These are phyloP conservation scores for Zopfia rhizophila DNA, from an alignment of 2,329 filamentous ascomycete genomes.

Conservation along the genomic window DNA sequence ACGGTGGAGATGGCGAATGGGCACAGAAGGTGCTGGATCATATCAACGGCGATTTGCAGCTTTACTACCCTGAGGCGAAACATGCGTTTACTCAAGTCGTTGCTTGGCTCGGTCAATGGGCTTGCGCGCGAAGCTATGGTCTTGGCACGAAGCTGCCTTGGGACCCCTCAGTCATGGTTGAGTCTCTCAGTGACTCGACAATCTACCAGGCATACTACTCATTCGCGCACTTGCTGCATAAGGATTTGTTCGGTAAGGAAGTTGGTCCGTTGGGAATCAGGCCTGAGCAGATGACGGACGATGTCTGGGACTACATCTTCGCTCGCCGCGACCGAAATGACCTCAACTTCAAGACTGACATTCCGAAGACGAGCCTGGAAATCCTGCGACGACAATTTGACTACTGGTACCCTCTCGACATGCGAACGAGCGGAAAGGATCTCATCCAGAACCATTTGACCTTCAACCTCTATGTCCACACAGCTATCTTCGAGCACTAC, in stretches of 20 bases:
- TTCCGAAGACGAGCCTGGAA: conserved; percentile 77
- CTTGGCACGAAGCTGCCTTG: conserved; percentile 94
- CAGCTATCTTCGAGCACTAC: conserved; percentile 85
- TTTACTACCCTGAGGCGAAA: conserved; percentile 72
- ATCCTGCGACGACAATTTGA: conserved; percentile 91
- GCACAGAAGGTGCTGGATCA: conserved; percentile 69
- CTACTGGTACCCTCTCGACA: conserved; percentile 95
- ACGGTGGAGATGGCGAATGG: conserved; percentile 81
- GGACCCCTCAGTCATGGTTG: conserved; percentile 90
- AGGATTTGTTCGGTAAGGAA: conserved; percentile 82
- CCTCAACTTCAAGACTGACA: conserved; percentile 75
- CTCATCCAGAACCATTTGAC: conserved; percentile 82
- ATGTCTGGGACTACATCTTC: conserved; percentile 97
- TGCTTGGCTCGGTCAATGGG: conserved; percentile 95
- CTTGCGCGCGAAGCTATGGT: conserved; percentile 90
- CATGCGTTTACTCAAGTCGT: conserved; percentile 81
- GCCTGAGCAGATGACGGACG: conserved; percentile 89
- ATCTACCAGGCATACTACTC: conserved; percentile 84
- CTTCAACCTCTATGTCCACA: conserved; percentile 93
- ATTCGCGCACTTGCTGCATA: conserved; percentile 74
- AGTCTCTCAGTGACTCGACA: conserved; percentile 90
- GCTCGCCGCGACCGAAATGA: conserved; percentile 76
- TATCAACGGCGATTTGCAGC: conserved; percentile 72
- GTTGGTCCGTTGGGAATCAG: conserved; percentile 61
- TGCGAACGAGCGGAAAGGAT: conserved; percentile 87